Conservation (phyloP, 306 rosid species). For the Rosa rugosa region DNA sequence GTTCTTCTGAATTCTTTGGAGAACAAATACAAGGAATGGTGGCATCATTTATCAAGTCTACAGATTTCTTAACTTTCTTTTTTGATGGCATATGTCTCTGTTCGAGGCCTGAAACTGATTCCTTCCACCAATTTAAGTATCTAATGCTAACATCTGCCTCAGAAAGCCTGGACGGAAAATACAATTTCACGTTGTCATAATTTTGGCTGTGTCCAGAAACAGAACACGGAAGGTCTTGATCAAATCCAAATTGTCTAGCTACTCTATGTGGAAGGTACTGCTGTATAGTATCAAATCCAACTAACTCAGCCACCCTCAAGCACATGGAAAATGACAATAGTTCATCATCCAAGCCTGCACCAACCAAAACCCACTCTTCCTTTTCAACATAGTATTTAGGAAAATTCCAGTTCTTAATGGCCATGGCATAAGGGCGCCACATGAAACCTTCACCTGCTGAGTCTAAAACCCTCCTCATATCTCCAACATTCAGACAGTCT, state of each 20-base stretch:
- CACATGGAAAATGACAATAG: slow-evolving; percentile 27
- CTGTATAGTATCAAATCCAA: slow-evolving; percentile 38
- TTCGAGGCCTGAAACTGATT: background rate
- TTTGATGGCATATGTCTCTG: background rate
- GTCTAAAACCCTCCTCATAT: slow-evolving; percentile 38
- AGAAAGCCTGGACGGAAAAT: slow-evolving; percentile 35
- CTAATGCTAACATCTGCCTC: slow-evolving; percentile 27
- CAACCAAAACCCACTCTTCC: slow-evolving; percentile 28
- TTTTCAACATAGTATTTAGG: slow-evolving; percentile 31
- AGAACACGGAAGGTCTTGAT: slow-evolving; percentile 52
- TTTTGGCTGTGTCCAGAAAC: slow-evolving; percentile 1
- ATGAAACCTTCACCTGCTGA: slow-evolving; percentile 29
- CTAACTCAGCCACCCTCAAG: slow-evolving; percentile 43
- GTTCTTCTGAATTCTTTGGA: background rate
- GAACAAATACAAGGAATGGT: background rate
- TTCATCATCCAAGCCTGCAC: slow-evolving; percentile 22
- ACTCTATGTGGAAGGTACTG: slow-evolving; percentile 56
- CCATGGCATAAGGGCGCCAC: slow-evolving; percentile 49
- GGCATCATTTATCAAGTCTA: background rate
- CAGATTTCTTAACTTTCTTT: background rate
- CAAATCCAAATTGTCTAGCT: slow-evolving; percentile 62
- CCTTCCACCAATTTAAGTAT: slow-evolving; percentile 28
- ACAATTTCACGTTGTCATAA: slow-evolving; percentile 16
- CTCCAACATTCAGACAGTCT: slow-evolving; percentile 15
- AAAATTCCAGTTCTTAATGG: slow-evolving; percentile 17